These are phyloP conservation scores for Tylopilus cervinicoccineus DNA, from an alignment of 768 basidiomycete genomes.

Conservation along the genomic window DNA sequence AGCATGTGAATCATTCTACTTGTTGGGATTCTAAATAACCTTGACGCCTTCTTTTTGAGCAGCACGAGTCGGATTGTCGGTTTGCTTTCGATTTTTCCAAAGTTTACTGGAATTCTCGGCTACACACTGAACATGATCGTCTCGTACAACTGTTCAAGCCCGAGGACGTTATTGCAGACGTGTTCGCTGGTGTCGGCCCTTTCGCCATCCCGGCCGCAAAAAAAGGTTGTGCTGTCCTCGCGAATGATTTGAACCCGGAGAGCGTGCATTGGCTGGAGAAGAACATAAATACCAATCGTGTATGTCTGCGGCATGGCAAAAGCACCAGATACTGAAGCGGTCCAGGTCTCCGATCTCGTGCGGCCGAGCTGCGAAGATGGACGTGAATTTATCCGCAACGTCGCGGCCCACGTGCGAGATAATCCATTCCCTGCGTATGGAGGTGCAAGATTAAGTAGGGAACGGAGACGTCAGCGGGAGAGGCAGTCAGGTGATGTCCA, in stretches of 20 bases:
- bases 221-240: conserved; percentile 85
- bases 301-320: conserved; percentile 31
- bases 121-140: conserved; percentile 88
- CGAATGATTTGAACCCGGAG: conserved; percentile 92
- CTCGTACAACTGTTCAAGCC: conserved; percentile 71
- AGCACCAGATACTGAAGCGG: conserved; percentile 3
- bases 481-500: not conserved
- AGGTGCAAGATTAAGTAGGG: conserved; percentile 37
- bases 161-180: conserved; percentile 83
- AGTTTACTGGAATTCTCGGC: conserved; percentile 98
- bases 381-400: conserved; percentile 71
- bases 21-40: not conserved
- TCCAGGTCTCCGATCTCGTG: conserved; percentile 62
- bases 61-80: conserved; percentile 82
- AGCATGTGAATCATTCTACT: conserved; percentile 58
- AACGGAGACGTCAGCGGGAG: conserved; percentile 42
- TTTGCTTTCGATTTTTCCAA: conserved; percentile 93
- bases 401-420: conserved; percentile 49
- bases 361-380: conserved; percentile 82
- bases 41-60: conserved; percentile 5
- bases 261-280: conserved; percentile 70
- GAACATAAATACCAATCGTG: conserved; percentile 78
- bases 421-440: conserved; percentile 62
- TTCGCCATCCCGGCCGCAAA: conserved; percentile 92
- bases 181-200: conserved; percentile 96